Conservation (phyloP, 352 stramenopile species). For the Globisporangium cylindrosporum region DNA sequence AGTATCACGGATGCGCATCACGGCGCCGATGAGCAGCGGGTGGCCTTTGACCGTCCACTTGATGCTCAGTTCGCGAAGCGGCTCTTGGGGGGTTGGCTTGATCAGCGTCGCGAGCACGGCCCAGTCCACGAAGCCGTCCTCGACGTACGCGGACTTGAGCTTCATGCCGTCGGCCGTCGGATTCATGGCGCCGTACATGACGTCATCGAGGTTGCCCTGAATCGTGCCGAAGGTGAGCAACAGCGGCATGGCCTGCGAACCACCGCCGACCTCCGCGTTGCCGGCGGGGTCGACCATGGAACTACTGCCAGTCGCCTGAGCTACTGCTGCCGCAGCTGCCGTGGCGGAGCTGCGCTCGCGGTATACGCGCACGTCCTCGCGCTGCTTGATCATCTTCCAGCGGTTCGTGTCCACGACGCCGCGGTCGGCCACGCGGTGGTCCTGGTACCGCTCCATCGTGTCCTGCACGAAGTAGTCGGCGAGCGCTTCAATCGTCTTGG, state of each 20-base stretch:
- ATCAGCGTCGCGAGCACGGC: conserved; percentile 37
- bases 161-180: conserved; percentile 46
- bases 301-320: not conserved
- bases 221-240: conserved; percentile 31
- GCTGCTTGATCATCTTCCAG: conserved; percentile 56
- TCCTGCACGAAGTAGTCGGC: conserved; percentile 40
- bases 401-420: conserved; percentile 32
- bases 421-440: conserved; percentile 30
- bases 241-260: conserved; percentile 4
- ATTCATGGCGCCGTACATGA: conserved; percentile 57
- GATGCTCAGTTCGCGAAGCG: conserved; percentile 51
- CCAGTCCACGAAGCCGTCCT: conserved; percentile 49
- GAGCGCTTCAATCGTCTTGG: conserved; percentile 32
- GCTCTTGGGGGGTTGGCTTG: conserved; percentile 28
- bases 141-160: conserved; percentile 51
- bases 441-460: conserved; percentile 41
- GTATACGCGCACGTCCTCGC: conserved; percentile 21
- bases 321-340: too few species aligned
- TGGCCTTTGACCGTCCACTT: conserved; percentile 54
- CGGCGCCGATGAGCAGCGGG: conserved; percentile 19
- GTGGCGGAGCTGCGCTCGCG: conserved; percentile 6
- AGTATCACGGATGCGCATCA: conserved; percentile 50
- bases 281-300: not conserved
- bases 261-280: not conserved
- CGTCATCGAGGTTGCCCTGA: conserved; percentile 43